Evolutionary conservation across 2,329 filamentous ascomycete species (phyloP).

Genomic region (Colletotrichum destructivum): DNA sequence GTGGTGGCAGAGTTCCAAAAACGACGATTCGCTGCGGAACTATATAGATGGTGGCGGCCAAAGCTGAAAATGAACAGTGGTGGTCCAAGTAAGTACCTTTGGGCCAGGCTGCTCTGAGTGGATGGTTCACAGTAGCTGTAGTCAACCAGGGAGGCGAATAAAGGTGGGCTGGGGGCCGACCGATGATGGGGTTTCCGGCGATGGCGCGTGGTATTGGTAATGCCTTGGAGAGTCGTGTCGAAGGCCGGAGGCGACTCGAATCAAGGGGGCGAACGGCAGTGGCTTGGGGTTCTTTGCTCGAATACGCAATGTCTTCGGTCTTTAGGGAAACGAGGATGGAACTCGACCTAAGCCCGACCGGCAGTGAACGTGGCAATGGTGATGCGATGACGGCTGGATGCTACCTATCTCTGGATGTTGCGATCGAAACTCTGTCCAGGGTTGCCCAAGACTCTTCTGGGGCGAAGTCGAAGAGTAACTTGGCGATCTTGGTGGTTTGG

Average conservation of each 20-base stretch:
- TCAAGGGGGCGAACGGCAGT: conserved; percentile 21
- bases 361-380: conserved; percentile 4
- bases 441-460: background rate
- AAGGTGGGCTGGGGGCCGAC: conserved; percentile 38
- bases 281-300: background rate
- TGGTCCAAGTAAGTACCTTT: conserved; percentile 17
- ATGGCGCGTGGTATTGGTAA: conserved; percentile 37
- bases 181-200: conserved; percentile 24
- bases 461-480: background rate
- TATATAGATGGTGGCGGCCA: conserved; percentile 3
- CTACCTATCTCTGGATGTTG: conserved; percentile 15
- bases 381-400: conserved; percentile 26
- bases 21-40: conserved; percentile 11
- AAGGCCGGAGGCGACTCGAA: conserved; percentile 21
- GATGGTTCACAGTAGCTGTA: conserved; percentile 22
- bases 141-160: conserved; percentile 37
- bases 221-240: conserved; percentile 28
- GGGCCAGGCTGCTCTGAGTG: conserved; percentile 6
- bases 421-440: conserved; percentile 16
- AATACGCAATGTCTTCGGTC: background rate
- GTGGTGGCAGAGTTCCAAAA: background rate
- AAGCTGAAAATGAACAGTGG: background rate
- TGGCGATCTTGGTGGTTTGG: background rate
- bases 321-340: conserved; percentile 4
- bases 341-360: conserved; percentile 25